Evolutionary conservation across 345 rosid genomes (phyloP).

Genomic region (Lepidium africanum): DNA sequence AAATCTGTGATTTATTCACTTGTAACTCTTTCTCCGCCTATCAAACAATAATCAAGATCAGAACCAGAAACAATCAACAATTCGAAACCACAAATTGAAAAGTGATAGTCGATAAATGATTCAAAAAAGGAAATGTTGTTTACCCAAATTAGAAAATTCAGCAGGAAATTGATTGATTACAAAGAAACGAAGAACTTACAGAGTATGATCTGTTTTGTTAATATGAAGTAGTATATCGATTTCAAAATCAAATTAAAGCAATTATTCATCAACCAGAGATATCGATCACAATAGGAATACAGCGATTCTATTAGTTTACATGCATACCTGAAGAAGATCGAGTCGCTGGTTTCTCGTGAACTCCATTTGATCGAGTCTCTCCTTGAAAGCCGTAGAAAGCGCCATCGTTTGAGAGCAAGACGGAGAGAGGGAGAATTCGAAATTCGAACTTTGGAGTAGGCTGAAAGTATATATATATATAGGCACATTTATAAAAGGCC

Average conservation of each 20-base stretch:
- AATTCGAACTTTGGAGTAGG: not conserved
- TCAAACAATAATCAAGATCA: not conserved
- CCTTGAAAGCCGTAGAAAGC: constrained; percentile 57
- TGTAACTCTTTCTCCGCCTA: constrained; percentile 70
- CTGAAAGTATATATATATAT: not conserved
- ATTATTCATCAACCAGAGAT: not conserved
- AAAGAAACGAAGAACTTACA: not conserved
- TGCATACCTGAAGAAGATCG: constrained; percentile 57
- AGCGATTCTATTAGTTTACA: constrained; percentile 26
- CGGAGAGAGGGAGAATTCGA: not conserved
- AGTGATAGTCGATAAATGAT: not conserved
- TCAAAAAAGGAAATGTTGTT: too few species aligned
- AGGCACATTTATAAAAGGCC: not conserved
- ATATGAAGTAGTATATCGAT: not conserved
- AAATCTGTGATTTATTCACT: constrained; percentile 34
- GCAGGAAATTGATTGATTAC: not conserved
- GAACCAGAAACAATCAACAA: not conserved
- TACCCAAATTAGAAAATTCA: too few species aligned
- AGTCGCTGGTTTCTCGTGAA: constrained; percentile 54
- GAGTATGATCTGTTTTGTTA: not conserved
- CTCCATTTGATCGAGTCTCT: constrained; percentile 65
- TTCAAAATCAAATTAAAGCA: not conserved
- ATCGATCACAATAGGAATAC: not conserved
- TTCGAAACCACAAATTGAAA: not conserved
- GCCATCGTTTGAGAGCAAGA: constrained; percentile 32